Evolutionary conservation across 1,284 basidiomycete genomes (phyloP), one percentile per base, ranked within the genome.

Genomic region (Rhizopogon hawkerae): DNA sequence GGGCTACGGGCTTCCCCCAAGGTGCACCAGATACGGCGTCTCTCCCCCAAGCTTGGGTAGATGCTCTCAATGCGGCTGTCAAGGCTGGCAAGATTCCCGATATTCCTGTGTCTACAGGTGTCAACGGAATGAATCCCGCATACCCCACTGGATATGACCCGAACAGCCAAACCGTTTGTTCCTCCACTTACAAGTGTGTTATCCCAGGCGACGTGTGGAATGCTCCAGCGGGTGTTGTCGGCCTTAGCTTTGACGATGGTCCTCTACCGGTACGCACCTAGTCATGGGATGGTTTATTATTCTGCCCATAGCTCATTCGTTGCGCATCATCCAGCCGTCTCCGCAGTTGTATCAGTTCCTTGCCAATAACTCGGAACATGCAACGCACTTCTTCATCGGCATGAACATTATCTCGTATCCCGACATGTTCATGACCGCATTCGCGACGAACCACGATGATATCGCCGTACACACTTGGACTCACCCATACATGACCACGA

Each of bases 331-430:
- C n/a, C 55, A 61, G 58, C n/a, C 60, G 46, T 68, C 59, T 38
- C 33, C 9, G 3, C 3, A 41, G 2, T 69, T 84, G 14, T 77
- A 79, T 61, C 48, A 66, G 8, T 90, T 88, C 62, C 69, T 92
- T 45, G 55, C 73, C 54, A 48, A 68, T n/a, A 74, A 89, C 50
- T 75, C 81, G 47, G 64, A 80, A 50, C 73, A 62, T 6, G 78
- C 81, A 1, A 92, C 89, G 1, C 89, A 92, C 64, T 92, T 92
- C 63, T 77, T 89, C 70, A 92, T 93, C 57, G 90, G 90, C 24
- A 58, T 71, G 29, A 83, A 89, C 60, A 85, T 92, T 54, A 59
- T 83, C 29, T 51, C 65, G 44, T 70, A 84, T 61, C 75, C 79
- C 7, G 61, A 72, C 23, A 58, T 74, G 42, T 87, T 91, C 65